Percentiles rank a stretch among this genome's conserved stretches.
Conservation (phyloP, 257 asterid species). For the Coffea canephora region DNA sequence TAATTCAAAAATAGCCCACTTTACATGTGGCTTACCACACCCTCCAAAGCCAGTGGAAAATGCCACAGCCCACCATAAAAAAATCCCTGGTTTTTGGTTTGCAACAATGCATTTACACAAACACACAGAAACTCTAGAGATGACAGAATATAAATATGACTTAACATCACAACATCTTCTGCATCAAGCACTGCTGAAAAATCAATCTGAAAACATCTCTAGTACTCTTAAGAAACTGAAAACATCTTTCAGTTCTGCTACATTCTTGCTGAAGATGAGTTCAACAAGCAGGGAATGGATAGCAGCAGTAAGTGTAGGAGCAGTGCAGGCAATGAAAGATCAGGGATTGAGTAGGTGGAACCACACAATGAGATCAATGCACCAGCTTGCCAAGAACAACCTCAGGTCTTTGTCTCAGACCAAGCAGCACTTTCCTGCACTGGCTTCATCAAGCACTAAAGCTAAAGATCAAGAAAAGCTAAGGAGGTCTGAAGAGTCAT, state of each 20-base stretch:
- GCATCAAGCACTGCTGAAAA: background rate
- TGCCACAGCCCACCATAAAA: background rate
- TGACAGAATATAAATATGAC: background rate
- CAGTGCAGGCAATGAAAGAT: slow-evolving; percentile 29
- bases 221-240: no score
- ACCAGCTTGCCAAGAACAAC: slow-evolving; percentile 24
- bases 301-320: slow-evolving; percentile 25
- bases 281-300: slow-evolving; percentile 28
- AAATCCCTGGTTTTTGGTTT: background rate
- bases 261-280: slow-evolving; percentile 17
- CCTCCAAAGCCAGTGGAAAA: background rate
- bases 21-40: background rate
- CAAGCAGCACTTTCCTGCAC: slow-evolving; percentile 15
- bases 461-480: background rate
- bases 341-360: slow-evolving; percentile 32
- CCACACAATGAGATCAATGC: slow-evolving; percentile 9
- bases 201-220: no score
- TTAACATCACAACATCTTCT: background rate
- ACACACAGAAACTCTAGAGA: background rate
- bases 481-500: slow-evolving; percentile 26
- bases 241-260: background rate
- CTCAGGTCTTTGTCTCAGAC: slow-evolving; percentile 13
- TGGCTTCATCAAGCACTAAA: background rate
- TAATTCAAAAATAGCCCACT: background rate
- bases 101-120: background rate